phyloP scores from a whole-genome alignment of 148 eudicot genomes.

The Pouteria glomerata region DNA sequence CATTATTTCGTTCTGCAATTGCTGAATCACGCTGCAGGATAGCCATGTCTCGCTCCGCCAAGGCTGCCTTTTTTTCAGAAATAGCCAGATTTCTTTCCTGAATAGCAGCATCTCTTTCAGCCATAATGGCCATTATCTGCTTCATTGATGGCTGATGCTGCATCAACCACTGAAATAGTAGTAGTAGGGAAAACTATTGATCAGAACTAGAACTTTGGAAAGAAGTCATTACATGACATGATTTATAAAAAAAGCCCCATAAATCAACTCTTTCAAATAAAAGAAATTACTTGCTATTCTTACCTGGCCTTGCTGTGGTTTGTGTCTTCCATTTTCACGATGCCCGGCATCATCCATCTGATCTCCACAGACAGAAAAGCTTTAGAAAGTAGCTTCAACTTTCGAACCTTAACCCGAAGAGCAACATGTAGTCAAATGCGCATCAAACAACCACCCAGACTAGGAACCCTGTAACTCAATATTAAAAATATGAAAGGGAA shows the following conservation, averaged over 20 bases:
- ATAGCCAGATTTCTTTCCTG: conserved; percentile 89
- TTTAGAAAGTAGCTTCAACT: neutral
- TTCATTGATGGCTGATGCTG: conserved; percentile 97
- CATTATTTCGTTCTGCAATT: conserved; percentile 69
- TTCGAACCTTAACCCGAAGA: conserved; percentile 10
- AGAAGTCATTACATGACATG: neutral
- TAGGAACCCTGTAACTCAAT: conserved; percentile 7
- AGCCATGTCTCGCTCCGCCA: conserved; percentile 88
- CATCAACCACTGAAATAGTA: conserved; percentile 70
- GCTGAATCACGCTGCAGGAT: conserved; percentile 82
- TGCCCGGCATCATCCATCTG: conserved; percentile 75
- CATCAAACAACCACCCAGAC: conserved; percentile 8
- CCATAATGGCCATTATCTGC: conserved; percentile 92
- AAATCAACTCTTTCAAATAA: neutral
- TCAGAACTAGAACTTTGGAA: neutral
- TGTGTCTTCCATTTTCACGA: conserved; percentile 82
- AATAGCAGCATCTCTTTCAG: conserved; percentile 89
- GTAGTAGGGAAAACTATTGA: conserved; percentile 5
- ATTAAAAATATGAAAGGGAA: neutral
- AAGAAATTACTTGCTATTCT: neutral
- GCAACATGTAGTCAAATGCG: conserved; percentile 3
- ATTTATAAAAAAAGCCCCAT: neutral
- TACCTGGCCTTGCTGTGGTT: conserved; percentile 83
- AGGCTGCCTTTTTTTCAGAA: conserved; percentile 78
- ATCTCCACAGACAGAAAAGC: conserved; percentile 1